These are phyloP conservation scores for Penicillium silybi DNA, from an alignment of 495 filamentous ascomycete genomes.

Conservation along the genomic window DNA sequence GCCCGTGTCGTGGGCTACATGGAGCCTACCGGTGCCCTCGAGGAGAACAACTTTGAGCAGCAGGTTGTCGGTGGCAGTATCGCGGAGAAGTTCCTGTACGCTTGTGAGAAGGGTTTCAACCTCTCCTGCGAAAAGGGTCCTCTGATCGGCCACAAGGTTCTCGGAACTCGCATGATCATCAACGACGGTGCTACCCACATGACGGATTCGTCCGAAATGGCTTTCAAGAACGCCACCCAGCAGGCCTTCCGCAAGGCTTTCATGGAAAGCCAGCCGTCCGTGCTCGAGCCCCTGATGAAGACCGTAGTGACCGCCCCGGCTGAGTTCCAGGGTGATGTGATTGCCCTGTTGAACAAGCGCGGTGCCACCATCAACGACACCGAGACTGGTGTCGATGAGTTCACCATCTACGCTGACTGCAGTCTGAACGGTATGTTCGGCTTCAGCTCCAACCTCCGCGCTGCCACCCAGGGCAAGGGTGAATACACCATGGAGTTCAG, in stretches of 20 bases:
- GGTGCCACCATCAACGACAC: constrained; percentile 93
- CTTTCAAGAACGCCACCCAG: constrained; percentile 96
- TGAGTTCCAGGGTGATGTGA: constrained; percentile 97
- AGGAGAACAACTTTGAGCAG: constrained; percentile 79
- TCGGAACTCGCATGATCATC: constrained; percentile 85
- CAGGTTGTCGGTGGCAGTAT: constrained; percentile 87
- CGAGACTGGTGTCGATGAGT: constrained; percentile 91
- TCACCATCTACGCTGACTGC: constrained; percentile 91
- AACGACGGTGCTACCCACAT: constrained; percentile 98
- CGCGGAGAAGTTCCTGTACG: constrained; percentile 91
- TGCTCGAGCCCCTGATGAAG: constrained; percentile 98
- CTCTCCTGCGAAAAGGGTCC: constrained; percentile 82
- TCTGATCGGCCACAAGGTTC: constrained; percentile 87
- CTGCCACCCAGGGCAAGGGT: constrained; percentile 96
- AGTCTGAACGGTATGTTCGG: constrained; percentile 96
- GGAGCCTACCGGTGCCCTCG: constrained; percentile 72
- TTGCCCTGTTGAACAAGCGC: constrained; percentile 93
- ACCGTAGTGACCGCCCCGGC: constrained; percentile 90
- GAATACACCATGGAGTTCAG: constrained; percentile 99
- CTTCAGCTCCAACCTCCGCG: constrained; percentile 83
- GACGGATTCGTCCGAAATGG: constrained; percentile 96
- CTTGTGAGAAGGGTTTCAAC: constrained; percentile 95
- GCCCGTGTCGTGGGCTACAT: constrained; percentile 91
- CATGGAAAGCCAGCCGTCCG: constrained; percentile 64
- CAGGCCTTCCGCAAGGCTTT: constrained; percentile 98